These are phyloP conservation scores for Tripidium arundinaceum DNA, from an alignment of 202 grass and related monocot species.

Conservation along the genomic window DNA sequence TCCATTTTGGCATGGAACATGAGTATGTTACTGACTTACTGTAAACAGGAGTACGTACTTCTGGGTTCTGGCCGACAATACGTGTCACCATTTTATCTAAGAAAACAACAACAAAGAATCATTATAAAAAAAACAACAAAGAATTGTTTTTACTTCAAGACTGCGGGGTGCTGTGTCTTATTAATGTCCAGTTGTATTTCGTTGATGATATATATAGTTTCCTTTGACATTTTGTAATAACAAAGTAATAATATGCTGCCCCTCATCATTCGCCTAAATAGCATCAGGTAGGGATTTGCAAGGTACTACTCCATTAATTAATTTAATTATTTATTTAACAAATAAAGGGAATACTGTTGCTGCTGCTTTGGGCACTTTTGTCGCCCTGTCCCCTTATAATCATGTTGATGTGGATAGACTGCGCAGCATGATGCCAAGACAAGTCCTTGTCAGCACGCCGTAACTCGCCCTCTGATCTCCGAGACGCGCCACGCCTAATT, in stretches of 20 bases:
- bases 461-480: background rate
- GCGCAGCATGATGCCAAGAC: conserved; percentile 12
- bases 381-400: conserved; percentile 30
- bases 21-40: too few species aligned
- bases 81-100: too few species aligned
- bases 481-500: background rate
- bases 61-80: too few species aligned
- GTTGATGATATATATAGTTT: background rate
- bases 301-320: background rate
- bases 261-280: background rate
- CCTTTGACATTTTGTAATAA: too few species aligned
- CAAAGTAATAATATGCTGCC: background rate
- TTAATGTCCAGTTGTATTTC: background rate
- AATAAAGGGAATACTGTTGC: background rate
- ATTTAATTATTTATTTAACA: background rate
- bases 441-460: conserved; percentile 17
- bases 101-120: too few species aligned
- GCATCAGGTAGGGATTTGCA: background rate
- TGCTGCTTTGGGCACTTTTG: conserved; percentile 21
- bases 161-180: background rate
- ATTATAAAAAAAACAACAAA: too few species aligned
- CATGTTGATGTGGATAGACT: conserved; percentile 38
- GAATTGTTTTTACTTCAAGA: too few species aligned
- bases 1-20: too few species aligned
- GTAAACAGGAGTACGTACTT: too few species aligned